phyloP scores from a whole-genome alignment of 306 rosid species.

The Quercus wislizeni region DNA sequence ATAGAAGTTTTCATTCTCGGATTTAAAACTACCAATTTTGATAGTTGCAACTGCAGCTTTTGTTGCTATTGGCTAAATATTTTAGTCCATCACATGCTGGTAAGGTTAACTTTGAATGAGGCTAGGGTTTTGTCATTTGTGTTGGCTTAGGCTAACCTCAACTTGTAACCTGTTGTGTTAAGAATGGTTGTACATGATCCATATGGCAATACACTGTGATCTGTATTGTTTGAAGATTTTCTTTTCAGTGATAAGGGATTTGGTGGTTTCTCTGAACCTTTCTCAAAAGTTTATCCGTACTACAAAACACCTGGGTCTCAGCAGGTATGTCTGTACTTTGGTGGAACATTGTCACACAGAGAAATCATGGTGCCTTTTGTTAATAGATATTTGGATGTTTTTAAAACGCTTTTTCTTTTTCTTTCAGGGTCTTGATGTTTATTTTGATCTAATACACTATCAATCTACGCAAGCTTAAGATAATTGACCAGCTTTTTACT shows the following conservation, averaged over 20 bases:
- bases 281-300: background rate
- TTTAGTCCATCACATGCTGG: background rate
- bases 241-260: background rate
- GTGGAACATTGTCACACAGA: background rate
- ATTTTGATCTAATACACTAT: background rate
- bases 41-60: background rate
- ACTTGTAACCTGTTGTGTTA: background rate
- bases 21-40: too few relatives aligned
- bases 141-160: background rate
- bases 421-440: background rate
- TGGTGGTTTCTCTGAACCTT: background rate
- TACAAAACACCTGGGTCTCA: background rate
- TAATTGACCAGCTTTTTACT: background rate
- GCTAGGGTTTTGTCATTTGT: background rate
- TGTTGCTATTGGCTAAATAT: background rate
- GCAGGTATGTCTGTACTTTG: background rate
- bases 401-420: background rate
- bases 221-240: background rate
- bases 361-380: background rate
- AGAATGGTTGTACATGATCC: background rate
- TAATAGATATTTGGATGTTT: background rate
- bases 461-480: background rate
- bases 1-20: too few relatives aligned
- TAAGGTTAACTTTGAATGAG: background rate
- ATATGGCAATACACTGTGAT: background rate